Evolutionary conservation across 139 green algal species (phyloP), one percentile per base, ranked within the genome.

Genomic region (Auxenochlorella protothecoides): DNA sequence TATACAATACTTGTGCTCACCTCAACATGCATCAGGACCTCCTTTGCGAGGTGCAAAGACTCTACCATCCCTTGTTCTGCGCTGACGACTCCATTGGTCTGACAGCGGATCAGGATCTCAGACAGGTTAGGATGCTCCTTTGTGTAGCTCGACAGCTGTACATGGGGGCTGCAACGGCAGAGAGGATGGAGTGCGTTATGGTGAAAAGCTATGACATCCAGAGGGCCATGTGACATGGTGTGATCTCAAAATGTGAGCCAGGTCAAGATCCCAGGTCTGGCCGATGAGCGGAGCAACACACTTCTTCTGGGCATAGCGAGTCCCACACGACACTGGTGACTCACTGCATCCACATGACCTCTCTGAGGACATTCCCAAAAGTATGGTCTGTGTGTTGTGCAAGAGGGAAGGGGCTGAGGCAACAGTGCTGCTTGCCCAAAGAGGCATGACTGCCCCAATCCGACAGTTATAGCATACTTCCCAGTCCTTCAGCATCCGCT

Each of bases 331-430:
- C 13, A 13, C 2, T 64, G 12, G 13, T 55, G 9, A 78, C 73
- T 11, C 55, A 78, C 73, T 83, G 78, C 15, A 52, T 56, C 78
- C 78, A 83, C 73, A 83, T 74, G 12, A 76, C 69, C 61, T 79
- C 73, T 6, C 78, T 73, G 27, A 83, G 59, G 13, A 74, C 53
- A 54, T 79, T 83, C 11, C 78, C 78, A 14, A 83, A 52, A n/a
- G 78, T 83, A 70, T 83, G 78, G 14, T 68, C 78, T 83, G 73
- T 59, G 57, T 11, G 11, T 9, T 15, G 57, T 11, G 11, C 57
- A 11, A 62, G 11, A 62, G 57, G 57, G 27, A 1, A 44, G 27
- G 27, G 27, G 27, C 27, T 62, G 57, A 62, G 57, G 9, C 9
- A 62, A 62, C 9, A 15, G 11, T 62, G 57, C 11, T 15, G 9